Evolutionary conservation across 2,329 filamentous ascomycete genomes (phyloP).

Genomic region (Botrytis cinerea): DNA sequence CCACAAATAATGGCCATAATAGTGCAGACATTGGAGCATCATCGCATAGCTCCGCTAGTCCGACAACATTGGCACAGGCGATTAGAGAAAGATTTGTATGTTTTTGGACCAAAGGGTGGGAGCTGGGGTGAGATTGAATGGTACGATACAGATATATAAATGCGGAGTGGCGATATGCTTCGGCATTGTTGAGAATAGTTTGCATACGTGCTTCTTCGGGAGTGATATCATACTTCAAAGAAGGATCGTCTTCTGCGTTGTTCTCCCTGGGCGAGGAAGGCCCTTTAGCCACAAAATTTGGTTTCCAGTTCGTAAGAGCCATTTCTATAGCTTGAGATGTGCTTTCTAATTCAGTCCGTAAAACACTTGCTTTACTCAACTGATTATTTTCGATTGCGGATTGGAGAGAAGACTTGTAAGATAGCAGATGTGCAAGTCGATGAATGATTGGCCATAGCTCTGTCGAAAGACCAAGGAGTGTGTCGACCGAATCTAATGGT

Average conservation of each 20-base stretch:
- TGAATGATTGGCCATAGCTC: slow-evolving; percentile 66
- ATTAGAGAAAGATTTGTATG: slow-evolving; percentile 53
- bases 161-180: slow-evolving; percentile 52
- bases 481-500: slow-evolving; percentile 51
- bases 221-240: slow-evolving; percentile 10
- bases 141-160: slow-evolving; percentile 48
- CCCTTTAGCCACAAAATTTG: slow-evolving; percentile 48
- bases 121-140: slow-evolving; percentile 48
- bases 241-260: slow-evolving; percentile 1
- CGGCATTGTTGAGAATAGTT: slow-evolving; percentile 48
- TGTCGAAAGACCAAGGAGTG: slow-evolving; percentile 60
- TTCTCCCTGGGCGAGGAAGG: slow-evolving; percentile 19
- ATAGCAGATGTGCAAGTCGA: slow-evolving; percentile 56
- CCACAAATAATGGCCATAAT: slow-evolving; percentile 65
- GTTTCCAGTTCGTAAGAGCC: slow-evolving; percentile 58
- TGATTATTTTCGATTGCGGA: slow-evolving; percentile 48
- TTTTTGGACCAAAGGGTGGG: slow-evolving; percentile 54
- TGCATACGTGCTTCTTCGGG: slow-evolving; percentile 30
- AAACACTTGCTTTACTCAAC: slow-evolving; percentile 36
- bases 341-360: slow-evolving; percentile 37
- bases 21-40: slow-evolving; percentile 62
- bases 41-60: slow-evolving; percentile 43
- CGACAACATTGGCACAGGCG: slow-evolving; percentile 58
- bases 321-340: slow-evolving; percentile 57
- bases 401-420: slow-evolving; percentile 55